Base-by-base conservation (phyloP, 2,329 filamentous ascomycete genomes). In the Penicillium expansum region DNA sequence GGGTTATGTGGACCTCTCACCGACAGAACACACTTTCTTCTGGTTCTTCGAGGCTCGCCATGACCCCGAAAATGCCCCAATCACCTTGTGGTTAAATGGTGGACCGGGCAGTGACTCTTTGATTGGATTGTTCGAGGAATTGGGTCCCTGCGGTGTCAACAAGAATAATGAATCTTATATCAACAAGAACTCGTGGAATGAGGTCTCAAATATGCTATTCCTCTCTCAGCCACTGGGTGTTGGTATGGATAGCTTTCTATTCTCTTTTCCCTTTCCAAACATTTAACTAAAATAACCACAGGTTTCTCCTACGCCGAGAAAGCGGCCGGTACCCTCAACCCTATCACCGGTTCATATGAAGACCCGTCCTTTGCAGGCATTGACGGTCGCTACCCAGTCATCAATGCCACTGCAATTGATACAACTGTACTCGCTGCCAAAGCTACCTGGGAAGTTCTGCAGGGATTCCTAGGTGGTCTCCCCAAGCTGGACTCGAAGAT, bases 151-250 rank as follows among this genome's bases (percentile, higher is more conserved):
- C 59, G 67, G 69, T 42, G 71, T 83, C 45, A 77, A 78, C 37
- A 72, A 76, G 53, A 70, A 75, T 30, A 72, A 77, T 49, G 70
- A 77, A 16, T 74, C 77, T 14, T 72, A 75, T 61, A 70, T 79
- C 67, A 87, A 87, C 65, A 82, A 82, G 5, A 82, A 84, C 71
- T 79, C 79, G 9, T 87, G 83, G 82, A 85, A 79, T 62, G 80
- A 84, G 58, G 79, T 80, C 27, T 82, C 79, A 35, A 86, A 86
- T 66, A 74, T 87, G 70, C 73, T 87, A 10, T 87, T 86, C 71
- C 74, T 87, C 50, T 83, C 82, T 52, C 83, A 87, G 69, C 84
- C 84, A 10, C 74, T 83, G n/a, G 82, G 82, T 33, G 79, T 81
- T 29, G 83, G 83, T 74, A 70, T 44, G 65, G 42, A 47, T 11